Evolutionary conservation across 805 yeast genomes (phyloP).

Genomic region (Yarrowia osloensis): DNA sequence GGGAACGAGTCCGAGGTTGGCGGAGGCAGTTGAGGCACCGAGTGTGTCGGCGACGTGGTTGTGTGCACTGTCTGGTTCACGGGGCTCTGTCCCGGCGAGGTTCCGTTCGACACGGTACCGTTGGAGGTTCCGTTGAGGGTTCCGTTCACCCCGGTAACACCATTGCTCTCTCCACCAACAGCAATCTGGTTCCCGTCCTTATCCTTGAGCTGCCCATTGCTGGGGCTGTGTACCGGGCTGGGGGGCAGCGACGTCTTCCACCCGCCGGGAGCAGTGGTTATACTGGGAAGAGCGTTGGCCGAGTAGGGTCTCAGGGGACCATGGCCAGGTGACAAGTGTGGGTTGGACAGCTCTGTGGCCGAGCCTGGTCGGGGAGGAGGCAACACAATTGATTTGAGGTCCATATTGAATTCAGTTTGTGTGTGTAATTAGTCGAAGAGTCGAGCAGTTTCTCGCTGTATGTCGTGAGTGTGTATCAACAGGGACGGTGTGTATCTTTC

Average conservation of each 20-base stretch:
- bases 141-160: not conserved
- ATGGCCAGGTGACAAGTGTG: slow-evolving; percentile 5
- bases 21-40: not conserved
- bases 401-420: not conserved
- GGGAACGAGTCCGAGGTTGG: not conserved
- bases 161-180: no score
- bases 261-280: slow-evolving; percentile 10
- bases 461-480: not conserved
- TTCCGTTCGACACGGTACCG: not conserved
- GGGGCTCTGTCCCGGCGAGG: not conserved
- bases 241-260: slow-evolving; percentile 20
- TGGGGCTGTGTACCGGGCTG: slow-evolving; percentile 13
- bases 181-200: not conserved
- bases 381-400: slow-evolving; percentile 28
- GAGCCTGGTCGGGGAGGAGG: slow-evolving; percentile 27
- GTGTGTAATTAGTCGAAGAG: not conserved
- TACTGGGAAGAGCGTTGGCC: slow-evolving; percentile 20
- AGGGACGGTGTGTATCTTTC: not conserved
- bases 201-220: not conserved
- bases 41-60: not conserved
- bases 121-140: not conserved
- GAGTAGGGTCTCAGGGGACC: slow-evolving; percentile 22
- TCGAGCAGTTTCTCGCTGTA: not conserved
- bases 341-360: slow-evolving; percentile 11
- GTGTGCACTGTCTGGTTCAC: not conserved